Evolutionary conservation across 805 yeast genomes (phyloP).

Genomic region (Wickerhamiella nectarea): DNA sequence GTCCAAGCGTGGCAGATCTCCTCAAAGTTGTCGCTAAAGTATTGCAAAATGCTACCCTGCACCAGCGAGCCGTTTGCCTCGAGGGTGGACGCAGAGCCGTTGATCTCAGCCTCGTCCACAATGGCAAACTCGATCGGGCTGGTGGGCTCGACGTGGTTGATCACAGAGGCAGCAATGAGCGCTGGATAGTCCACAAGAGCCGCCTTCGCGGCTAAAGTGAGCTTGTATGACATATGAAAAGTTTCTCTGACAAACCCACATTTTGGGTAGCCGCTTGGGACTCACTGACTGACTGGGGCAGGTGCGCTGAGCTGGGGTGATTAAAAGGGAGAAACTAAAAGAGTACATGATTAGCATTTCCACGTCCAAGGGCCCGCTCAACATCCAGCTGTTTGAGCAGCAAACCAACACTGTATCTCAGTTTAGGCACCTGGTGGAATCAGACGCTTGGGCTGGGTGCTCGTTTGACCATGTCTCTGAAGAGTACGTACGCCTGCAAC

Average conservation of each 20-base stretch:
- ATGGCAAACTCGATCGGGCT: constrained; percentile 45
- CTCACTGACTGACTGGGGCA: no score
- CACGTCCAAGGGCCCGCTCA: no score
- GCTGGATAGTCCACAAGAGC: constrained; percentile 68
- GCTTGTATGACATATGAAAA: constrained; percentile 15
- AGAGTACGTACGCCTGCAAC: background rate
- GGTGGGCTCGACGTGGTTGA: constrained; percentile 35
- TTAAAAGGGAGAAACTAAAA: no score
- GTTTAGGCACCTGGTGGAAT: background rate
- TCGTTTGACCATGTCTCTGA: background rate
- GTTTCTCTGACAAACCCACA: background rate
- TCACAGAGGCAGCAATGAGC: constrained; percentile 62
- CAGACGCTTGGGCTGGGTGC: constrained; percentile 1
- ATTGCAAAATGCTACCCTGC: constrained; percentile 36
- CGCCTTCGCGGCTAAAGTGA: constrained; percentile 76
- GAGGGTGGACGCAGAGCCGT: constrained; percentile 28
- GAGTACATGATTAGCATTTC: no score
- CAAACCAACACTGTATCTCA: background rate
- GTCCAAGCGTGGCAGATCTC: constrained; percentile 39
- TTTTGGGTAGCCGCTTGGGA: no score
- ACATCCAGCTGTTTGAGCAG: no score
- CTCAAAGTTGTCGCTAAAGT: constrained; percentile 26
- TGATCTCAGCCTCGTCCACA: constrained; percentile 58
- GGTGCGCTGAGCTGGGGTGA: no score
- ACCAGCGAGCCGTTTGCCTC: constrained; percentile 29